A percentile compares a stretch with the other conserved stretches of the same genome.
These are phyloP conservation scores for Chaetomium olivaceum DNA, from an alignment of 2,329 filamentous ascomycete genomes.

Conservation along the genomic window DNA sequence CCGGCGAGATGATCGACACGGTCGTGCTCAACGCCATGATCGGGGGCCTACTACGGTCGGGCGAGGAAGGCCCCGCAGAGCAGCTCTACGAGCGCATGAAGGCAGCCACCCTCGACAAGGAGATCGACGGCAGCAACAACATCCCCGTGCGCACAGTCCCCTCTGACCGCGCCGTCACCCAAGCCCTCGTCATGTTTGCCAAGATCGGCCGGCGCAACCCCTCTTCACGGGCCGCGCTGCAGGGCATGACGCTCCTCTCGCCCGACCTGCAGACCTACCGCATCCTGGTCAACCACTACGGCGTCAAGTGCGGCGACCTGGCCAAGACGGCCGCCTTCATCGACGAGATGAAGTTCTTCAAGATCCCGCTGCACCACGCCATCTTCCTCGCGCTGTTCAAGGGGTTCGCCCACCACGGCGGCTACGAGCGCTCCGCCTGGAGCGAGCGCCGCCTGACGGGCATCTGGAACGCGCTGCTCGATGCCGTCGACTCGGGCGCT, in stretches of 20 bases:
- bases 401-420: conserved; percentile 76
- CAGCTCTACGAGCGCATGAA: conserved; percentile 86
- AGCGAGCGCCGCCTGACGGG: conserved; percentile 65
- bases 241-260: conserved; percentile 64
- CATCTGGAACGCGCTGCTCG: conserved; percentile 66
- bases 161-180: conserved; percentile 52
- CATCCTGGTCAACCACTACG: conserved; percentile 75
- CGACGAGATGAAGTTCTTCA: conserved; percentile 74
- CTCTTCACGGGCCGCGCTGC: conserved; percentile 54
- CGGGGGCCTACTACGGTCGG: conserved; percentile 70
- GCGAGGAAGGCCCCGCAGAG: conserved; percentile 75
- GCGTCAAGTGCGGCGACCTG: conserved; percentile 68
- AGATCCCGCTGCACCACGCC: conserved; percentile 69
- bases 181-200: conserved; percentile 59
- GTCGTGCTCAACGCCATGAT: conserved; percentile 86
- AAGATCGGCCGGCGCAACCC: conserved; percentile 57
- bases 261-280: conserved; percentile 80
- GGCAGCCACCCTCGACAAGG: conserved; percentile 38
- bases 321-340: conserved; percentile 69
- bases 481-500: conserved; percentile 50
- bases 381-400: conserved; percentile 82
- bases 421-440: conserved; percentile 66
- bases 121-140: background rate
- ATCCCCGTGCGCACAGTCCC: conserved; percentile 50
- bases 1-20: conserved; percentile 85